Evolutionary conservation across 495 filamentous ascomycete genomes (phyloP).

Genomic region (Trichodelitschia bisporula): DNA sequence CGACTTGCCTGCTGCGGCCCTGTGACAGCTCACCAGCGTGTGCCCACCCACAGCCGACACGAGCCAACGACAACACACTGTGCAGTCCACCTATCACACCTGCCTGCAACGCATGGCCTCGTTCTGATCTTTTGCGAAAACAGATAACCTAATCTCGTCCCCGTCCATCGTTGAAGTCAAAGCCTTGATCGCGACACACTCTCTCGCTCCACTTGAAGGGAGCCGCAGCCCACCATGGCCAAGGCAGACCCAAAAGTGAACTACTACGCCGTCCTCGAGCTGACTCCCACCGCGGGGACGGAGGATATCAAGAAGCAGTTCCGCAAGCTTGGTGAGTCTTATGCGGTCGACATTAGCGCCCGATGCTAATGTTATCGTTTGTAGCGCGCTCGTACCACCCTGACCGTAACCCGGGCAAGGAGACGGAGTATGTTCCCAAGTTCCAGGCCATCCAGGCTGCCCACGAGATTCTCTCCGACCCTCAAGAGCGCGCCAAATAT

Average conservation of each 20-base stretch:
- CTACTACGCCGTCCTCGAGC: conserved; percentile 70
- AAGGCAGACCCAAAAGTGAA: conserved; percentile 22
- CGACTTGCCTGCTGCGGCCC: too few species aligned
- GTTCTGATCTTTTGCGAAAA: too few species aligned
- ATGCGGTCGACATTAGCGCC: conserved; percentile 2
- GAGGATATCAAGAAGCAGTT: conserved; percentile 71
- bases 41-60: too few species aligned
- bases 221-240: conserved; percentile 14
- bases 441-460: conserved; percentile 73
- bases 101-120: too few species aligned
- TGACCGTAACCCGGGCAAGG: conserved; percentile 66
- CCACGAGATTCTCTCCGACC: conserved; percentile 57
- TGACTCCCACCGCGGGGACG: conserved; percentile 32
- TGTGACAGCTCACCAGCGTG: too few species aligned
- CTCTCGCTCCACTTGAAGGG: too few species aligned
- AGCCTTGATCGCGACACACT: too few species aligned
- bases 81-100: too few species aligned
- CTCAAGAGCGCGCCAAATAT: conserved; percentile 41
- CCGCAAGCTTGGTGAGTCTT: conserved; percentile 48
- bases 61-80: too few species aligned
- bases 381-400: conserved; percentile 68
- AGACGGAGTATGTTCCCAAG: conserved; percentile 49
- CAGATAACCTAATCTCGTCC: too few species aligned
- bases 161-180: too few species aligned
- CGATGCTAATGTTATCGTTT: background rate